A percentile compares a stretch with the other conserved stretches of the same genome.
These are phyloP conservation scores for Talaromyces trachyspermus DNA, from an alignment of 495 filamentous ascomycete species.

Conservation along the genomic window DNA sequence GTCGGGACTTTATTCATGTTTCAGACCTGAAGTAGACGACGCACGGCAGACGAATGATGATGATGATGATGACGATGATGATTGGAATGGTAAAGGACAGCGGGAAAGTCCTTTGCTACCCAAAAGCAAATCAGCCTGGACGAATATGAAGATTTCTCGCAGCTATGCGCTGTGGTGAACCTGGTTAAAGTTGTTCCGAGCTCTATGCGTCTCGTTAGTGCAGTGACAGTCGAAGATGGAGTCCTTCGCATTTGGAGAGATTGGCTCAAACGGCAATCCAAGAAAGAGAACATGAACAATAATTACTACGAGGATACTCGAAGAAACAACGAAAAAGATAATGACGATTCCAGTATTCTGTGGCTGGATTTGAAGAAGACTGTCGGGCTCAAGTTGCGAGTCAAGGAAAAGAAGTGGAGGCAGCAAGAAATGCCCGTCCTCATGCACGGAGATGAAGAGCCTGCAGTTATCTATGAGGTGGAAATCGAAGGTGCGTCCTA, in stretches of 20 bases:
- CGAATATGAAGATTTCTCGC: slow-evolving; percentile 59
- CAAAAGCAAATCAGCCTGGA: slow-evolving; percentile 59
- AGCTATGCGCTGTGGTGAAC: slow-evolving; percentile 60
- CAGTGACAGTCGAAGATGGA: slow-evolving; percentile 55
- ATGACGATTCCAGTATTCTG: too few relatives aligned
- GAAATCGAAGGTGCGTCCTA: slow-evolving; percentile 48
- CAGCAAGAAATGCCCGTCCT: slow-evolving; percentile 29
- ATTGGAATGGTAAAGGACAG: background rate
- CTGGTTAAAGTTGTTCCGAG: slow-evolving; percentile 59
- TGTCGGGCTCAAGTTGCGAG: slow-evolving; percentile 52
- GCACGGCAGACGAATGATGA: slow-evolving; percentile 20
- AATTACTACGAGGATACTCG: background rate
- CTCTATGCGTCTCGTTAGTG: slow-evolving; percentile 46
- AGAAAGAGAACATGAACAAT: background rate
- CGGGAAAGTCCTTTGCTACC: slow-evolving; percentile 4
- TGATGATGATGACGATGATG: background rate
- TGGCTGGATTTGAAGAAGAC: slow-evolving; percentile 51
- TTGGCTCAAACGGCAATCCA: slow-evolving; percentile 52
- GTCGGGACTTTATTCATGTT: slow-evolving; percentile 46
- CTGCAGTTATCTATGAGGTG: slow-evolving; percentile 51
- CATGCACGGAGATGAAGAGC: slow-evolving; percentile 46
- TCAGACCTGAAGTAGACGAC: slow-evolving; percentile 48
- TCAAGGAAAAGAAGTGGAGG: slow-evolving; percentile 31
- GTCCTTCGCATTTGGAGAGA: slow-evolving; percentile 58
- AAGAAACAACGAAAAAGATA: slow-evolving; percentile 6